Evolutionary conservation across 257 asterid species (phyloP), one percentile per base, ranked within the genome.

Genomic region (Gentiana dahurica): DNA sequence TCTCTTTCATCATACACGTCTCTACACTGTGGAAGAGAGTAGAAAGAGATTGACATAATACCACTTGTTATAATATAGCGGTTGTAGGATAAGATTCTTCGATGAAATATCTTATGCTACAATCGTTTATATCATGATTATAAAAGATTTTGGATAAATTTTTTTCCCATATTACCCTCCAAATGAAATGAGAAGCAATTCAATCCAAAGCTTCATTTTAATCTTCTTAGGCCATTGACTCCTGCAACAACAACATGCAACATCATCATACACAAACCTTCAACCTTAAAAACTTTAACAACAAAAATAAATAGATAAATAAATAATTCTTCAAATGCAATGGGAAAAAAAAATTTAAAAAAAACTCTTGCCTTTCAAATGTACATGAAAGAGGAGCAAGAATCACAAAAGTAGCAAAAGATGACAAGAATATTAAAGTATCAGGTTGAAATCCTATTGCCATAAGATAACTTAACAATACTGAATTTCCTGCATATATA

Each of bases 401-500:
- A 6, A 85, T 57, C 53, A 90, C 24, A 58, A 81, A 90, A 3
- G 96, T 87, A 53, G 95, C 83, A 38, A 81, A 75, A 12, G 82
- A 61, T 51, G 96, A 79, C 67, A 83, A 76, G 62, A 90, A 77
- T 54, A 87, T 81, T 9, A 90, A 87, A 71, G 85, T 67, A 11
- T 77, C 79, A 69, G 94, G 75, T 1, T 64, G 78, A 53, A 90
- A 67, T 32, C 98, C 95, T 35, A 79, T 66, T 45, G 70, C 68
- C 87, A 90, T 74, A n/a, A 90, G 73, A 73, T 81, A 77, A 66
- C 94, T 74, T 32, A 81, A 66, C 72, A 90, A 66, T 3, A 87
- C 70, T 4, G 98, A 72, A 67, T 87, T 90, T 46, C 80, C 91
- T 2, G 98, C 96, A 50, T 82, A 84, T 49, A 82, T 24, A 71